Base-by-base conservation (phyloP, 768 basidiomycete genomes). In the Leccinum barrowsii region DNA sequence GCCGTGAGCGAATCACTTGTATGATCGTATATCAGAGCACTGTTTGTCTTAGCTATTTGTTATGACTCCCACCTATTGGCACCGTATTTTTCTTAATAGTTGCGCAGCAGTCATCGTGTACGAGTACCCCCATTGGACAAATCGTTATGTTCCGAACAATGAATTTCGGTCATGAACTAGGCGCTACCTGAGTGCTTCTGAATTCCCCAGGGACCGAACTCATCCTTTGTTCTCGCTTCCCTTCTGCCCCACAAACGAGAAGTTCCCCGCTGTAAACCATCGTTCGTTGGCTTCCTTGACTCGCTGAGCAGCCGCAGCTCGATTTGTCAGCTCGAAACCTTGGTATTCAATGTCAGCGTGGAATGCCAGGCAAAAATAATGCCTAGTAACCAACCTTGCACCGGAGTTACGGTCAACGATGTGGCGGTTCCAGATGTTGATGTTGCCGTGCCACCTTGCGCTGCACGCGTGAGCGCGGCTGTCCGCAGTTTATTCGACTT, bases 261-360 rank as follows among this genome's bases (percentile, higher is more conserved):
- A 93, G 40, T 77, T 90, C 5, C 92, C 92, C 7, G 84, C 85
- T 4, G 88, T 86, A 73, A 99, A 99, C 97, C 97, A 99, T 26
- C 89, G 82, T 55, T 97, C 94, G 75, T 99, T 98, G 24, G 97
- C 97, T 64, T 93, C 94, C 72, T 94, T 93, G 57, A 97, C 92
- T 32, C 89, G 83, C 61, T 87, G 86, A n/a, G 89, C 84, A 53
- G 86, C 85, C 5, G 88, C 84, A n/a, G 90, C 82, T 24, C 91
- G 89, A 69, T 98, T 98, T 55, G 94, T 94, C 59, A 99, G 80
- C 73, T 99, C 95, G 74, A 99, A 90, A 34, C 94, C 92, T 91
- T 63, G 3, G 52, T 55, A 52, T 58, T 12, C 50, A 52, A 47
- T 58, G 55, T 74, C 55, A 73, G 59, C 50, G 49, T 48, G 42